Evolutionary conservation across 257 asterid genomes (phyloP), one percentile per base, ranked within the genome.

Genomic region (Plantago ovata): DNA sequence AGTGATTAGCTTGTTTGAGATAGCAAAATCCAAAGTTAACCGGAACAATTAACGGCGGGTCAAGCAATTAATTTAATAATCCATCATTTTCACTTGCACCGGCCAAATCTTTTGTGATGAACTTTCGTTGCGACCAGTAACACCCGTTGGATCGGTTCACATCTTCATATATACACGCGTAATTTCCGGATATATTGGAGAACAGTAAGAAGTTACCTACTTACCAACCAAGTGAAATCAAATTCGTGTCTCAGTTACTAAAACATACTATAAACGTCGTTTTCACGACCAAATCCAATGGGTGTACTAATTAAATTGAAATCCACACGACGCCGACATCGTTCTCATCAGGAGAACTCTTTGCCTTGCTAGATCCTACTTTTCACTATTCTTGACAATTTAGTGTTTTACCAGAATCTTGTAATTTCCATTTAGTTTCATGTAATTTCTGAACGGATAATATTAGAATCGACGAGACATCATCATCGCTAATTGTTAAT

Each of bases 231-330:
- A 9, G 45, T 54, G 33, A 5, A 43, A 1, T 13, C 48, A 33
- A 7, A 33, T 50, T 50, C 56, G 38, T 50, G 38, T 50, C 28
- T 12, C 38, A 49, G 7, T 22, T 13, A 33, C 40, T 13, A 9
- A 53, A n/a, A n/a, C n/a, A n/a, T n/a, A n/a, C n/a, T n/a, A n/a
- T n/a, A n/a, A 36, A n/a, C 44, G 20, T 50, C 44, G 9, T 54
- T 54, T 32, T 54, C 42, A 42, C 9, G 28, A 54, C 43, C 43
- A 54, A 54, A 54, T 54, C 60, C 60, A 32, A n/a, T n/a, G n/a
- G n/a, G 23, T 16, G 19, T 8, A 33, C 18, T 52, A 13, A 43
- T 1, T 2, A 43, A 43, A 13, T 5, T 42, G 4, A 28, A 5
- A 13, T 43, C 16, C 15, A 7, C 48, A 0, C 0, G 9, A 5